Base-by-base conservation (phyloP, 2,329 filamentous ascomycete species). In the Periconia sp. region DNA sequence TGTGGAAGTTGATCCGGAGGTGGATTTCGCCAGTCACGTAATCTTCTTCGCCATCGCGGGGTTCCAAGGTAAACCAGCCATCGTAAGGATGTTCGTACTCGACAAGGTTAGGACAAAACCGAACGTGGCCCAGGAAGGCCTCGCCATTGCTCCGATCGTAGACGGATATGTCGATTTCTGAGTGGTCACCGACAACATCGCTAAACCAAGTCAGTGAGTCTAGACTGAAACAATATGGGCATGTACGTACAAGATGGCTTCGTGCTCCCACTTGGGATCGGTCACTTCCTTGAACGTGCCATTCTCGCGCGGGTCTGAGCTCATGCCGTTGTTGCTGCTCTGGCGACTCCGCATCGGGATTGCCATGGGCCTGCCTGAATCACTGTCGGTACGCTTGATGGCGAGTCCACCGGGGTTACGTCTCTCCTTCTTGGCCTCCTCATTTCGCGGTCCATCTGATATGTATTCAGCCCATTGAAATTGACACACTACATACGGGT, bases 391-490 rank as follows among this genome's bases (percentile, higher is more conserved):
- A 43, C 87, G 80, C 59, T 79, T 82, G 62, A 79, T 79, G 17
- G 76, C 70, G 40, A 79, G 73, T 15, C 73, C 70, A 37, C 61
- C 71, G 15, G 63, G 30, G 15, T 41, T 44, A 7, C 59, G 55
- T 19, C 36, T 36, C 36, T 61, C 59, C 39, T 59, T 78, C 63
- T 41, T 86, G 7, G 52, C 37, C 40, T 78, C 77, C 24, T 80
- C 81, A 44, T 83, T 77, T 53, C 86, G 83, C 10, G 92, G 89
- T 2, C 90, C 90, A 42, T 89, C 87, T 1, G 94, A 97, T 42
- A 99, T 96, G 59, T 95, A 87, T 70, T 99, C 94, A 64, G 92
- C 96, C 68, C 90, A 88, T 69, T 99, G 94, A 64, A 97, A 99
- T 18, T 96, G 92, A 46, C 89, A 95, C 9, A 99, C 91, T 38